Base-by-base conservation (phyloP, 495 filamentous ascomycete species). In the Sabuloglossum arenarium region DNA sequence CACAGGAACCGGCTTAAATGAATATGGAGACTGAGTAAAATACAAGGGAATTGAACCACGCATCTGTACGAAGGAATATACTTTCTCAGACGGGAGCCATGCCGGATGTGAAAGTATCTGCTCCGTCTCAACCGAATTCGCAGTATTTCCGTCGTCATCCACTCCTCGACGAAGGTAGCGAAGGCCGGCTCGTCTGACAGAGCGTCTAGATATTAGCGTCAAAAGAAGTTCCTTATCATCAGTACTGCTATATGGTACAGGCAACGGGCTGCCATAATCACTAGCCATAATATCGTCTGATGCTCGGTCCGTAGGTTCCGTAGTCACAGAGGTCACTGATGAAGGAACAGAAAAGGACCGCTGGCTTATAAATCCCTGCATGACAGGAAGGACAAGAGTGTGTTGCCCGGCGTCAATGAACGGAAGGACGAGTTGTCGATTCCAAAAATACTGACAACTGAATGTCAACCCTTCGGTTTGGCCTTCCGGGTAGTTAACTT, bases 311-410 rank as follows among this genome's bases (percentile, higher is more conserved):
- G 6, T 31, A 30, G 32, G 3, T 54, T 51, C 9, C 19, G 24
- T 11, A 21, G 47, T 9, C 14, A 21, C 47, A 43, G 42, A 59
- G 53, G 23, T 43, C 52, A 27, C 57, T 43, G 19, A 43, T 58
- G 19, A 56, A 27, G 45, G n/a, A 24, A 47, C 45, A 9, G 19
- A 23, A 63, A 98, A 96, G 19, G 80, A 75, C 62, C 78, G 71
- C 66, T 98, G 91, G 1, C 89, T 88, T 23, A 98, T 85, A 62
- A 96, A 98, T 5, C 91, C 91, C 70, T 96, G 90, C 69, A 96
- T 84, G 10, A 98, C 61, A 0, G 91, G 91, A 53, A 98, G 64
- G 9, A 86, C 74, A 59, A 91, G 77, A 1, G 69, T 70, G 55
- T 77, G 71, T n/a, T 79, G 68, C 1, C 82, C 80, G 32, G 73